Percentiles rank a stretch among this genome's conserved stretches.
Conservation (phyloP, 495 filamentous ascomycete species). For the Gamarada debralockiae region DNA sequence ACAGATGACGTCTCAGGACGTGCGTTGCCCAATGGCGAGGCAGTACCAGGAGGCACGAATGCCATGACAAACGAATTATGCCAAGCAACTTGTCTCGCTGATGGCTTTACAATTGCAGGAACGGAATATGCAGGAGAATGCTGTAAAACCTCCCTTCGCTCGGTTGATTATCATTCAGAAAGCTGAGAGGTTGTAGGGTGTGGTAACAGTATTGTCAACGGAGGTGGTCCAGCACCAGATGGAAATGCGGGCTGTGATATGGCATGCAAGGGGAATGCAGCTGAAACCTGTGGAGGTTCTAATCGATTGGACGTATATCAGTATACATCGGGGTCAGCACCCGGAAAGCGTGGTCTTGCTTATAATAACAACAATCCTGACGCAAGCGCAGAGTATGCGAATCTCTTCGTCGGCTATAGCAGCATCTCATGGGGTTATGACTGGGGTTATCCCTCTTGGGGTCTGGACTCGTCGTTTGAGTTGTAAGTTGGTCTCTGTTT, state of each 20-base stretch:
- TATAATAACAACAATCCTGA: slow-evolving; percentile 56
- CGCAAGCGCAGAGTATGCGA: slow-evolving; percentile 39
- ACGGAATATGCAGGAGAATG: slow-evolving; percentile 41
- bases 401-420: slow-evolving; percentile 39
- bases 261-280: slow-evolving; percentile 50
- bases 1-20: slow-evolving; percentile 13
- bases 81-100: slow-evolving; percentile 36
- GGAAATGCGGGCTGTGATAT: slow-evolving; percentile 42
- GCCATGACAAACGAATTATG: slow-evolving; percentile 33
- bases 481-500: not conserved
- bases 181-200: slow-evolving; percentile 30
- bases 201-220: slow-evolving; percentile 47
- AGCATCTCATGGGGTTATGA: slow-evolving; percentile 70
- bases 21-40: slow-evolving; percentile 15
- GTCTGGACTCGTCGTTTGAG: slow-evolving; percentile 39
- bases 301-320: slow-evolving; percentile 50
- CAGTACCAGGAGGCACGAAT: slow-evolving; percentile 13
- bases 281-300: slow-evolving; percentile 52
- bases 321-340: not conserved
- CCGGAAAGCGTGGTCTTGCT: slow-evolving; percentile 63
- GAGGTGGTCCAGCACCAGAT: slow-evolving; percentile 27
- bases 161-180: not conserved
- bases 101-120: slow-evolving; percentile 44
- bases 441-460: slow-evolving; percentile 53
- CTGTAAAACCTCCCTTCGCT: slow-evolving; percentile 7